These are phyloP conservation scores for Aurinia saxatilis DNA, from an alignment of 345 rosid genomes.

Conservation along the genomic window DNA sequence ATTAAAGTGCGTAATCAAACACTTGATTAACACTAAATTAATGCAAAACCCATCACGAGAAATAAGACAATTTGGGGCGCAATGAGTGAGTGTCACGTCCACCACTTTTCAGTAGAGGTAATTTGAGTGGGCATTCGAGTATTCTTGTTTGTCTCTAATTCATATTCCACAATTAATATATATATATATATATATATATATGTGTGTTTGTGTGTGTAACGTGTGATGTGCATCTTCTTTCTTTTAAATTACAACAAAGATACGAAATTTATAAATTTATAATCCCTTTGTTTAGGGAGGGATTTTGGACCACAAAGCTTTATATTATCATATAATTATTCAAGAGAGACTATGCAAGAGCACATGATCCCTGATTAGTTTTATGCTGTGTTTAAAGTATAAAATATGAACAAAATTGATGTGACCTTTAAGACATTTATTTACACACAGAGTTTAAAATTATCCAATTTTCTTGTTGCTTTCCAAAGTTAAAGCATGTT, in stretches of 20 bases:
- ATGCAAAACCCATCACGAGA: slow-evolving; percentile 5
- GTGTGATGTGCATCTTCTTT: slow-evolving; percentile 1
- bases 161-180: background rate
- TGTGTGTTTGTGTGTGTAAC: background rate
- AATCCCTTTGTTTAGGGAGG: slow-evolving; percentile 17
- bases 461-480: no score
- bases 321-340: slow-evolving; percentile 8
- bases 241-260: background rate
- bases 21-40: background rate
- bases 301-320: slow-evolving; percentile 17
- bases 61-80: slow-evolving; percentile 9
- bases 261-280: background rate
- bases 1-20: background rate
- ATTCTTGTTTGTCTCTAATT: slow-evolving; percentile 23
- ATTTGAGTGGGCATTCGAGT: slow-evolving; percentile 31
- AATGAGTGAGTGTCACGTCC: slow-evolving; percentile 24
- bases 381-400: background rate
- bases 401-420: background rate
- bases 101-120: slow-evolving; percentile 18
- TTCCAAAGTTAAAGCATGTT: no score
- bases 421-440: background rate
- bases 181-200: background rate
- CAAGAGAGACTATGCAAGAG: slow-evolving; percentile 8
- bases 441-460: no score
- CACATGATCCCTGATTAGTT: slow-evolving; percentile 22